These are phyloP conservation scores for Chaetomiaceae sp. DNA, from an alignment of 2,329 filamentous ascomycete species.

Conservation along the genomic window DNA sequence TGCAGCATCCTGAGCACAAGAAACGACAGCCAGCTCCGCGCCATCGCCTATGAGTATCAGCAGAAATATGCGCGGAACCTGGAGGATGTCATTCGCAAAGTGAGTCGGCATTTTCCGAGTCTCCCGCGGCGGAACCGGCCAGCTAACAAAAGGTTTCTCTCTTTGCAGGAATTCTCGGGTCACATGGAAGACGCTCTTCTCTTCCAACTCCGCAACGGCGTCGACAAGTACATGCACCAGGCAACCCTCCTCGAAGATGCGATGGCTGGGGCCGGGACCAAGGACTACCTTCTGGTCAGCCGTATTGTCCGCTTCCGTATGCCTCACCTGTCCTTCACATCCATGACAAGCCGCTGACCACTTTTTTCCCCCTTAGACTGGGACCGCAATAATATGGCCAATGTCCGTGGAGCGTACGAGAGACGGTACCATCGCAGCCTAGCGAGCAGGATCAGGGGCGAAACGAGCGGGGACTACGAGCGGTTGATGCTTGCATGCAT, in stretches of 20 bases:
- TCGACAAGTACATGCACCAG: slow-evolving; percentile 79
- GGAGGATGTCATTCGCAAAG: slow-evolving; percentile 67
- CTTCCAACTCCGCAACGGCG: slow-evolving; percentile 70
- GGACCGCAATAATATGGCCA: slow-evolving; percentile 68
- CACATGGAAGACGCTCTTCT: slow-evolving; percentile 87
- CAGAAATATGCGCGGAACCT: slow-evolving; percentile 66
- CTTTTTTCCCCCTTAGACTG: slow-evolving; percentile 49
- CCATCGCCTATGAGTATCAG: slow-evolving; percentile 71
- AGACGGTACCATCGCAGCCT: slow-evolving; percentile 66
- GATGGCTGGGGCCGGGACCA: slow-evolving; percentile 85
- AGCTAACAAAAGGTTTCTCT: too few relatives aligned
- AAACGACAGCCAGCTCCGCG: slow-evolving; percentile 78
- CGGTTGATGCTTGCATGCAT: slow-evolving; percentile 68
- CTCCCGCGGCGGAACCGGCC: neutral
- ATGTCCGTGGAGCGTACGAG: slow-evolving; percentile 74
- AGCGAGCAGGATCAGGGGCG: slow-evolving; percentile 65
- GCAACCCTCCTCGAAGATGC: slow-evolving; percentile 76
- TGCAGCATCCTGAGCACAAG: slow-evolving; percentile 72
- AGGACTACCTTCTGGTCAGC: slow-evolving; percentile 72
- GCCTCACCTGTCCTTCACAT: neutral
- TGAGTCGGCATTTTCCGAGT: slow-evolving; percentile 33
- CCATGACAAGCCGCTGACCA: neutral
- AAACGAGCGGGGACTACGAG: slow-evolving; percentile 83
- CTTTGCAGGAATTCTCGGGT: slow-evolving; percentile 77
- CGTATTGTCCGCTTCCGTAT: slow-evolving; percentile 66